phyloP scores from a whole-genome alignment of 805 yeast genomes.

The Candida corydali region DNA sequence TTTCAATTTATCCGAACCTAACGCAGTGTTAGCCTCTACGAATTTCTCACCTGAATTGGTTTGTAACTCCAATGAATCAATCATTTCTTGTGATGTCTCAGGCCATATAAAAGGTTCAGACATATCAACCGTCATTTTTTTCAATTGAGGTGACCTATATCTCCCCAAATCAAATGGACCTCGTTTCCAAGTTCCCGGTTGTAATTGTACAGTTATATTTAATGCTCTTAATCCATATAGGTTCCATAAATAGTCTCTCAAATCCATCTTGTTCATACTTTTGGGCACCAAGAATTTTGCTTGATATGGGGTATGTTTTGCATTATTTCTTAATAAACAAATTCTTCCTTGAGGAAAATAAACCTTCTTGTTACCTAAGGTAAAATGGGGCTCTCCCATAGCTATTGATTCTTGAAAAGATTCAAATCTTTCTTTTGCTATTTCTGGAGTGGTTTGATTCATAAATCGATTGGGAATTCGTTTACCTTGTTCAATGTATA shows the following conservation, averaged over 20 bases:
- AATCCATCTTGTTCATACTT: conserved; percentile 87
- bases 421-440: conserved; percentile 36
- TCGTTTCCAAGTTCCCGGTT: conserved; percentile 66
- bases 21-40: conserved; percentile 45
- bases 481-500: conserved; percentile 34
- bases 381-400: conserved; percentile 64
- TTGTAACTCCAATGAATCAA: conserved; percentile 31
- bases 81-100: conserved; percentile 38
- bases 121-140: conserved; percentile 97
- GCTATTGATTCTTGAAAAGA: conserved; percentile 49
- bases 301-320: conserved; percentile 96
- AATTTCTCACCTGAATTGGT: conserved; percentile 44
- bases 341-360: conserved; percentile 86
- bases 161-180: conserved; percentile 56
- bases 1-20: conserved; percentile 65
- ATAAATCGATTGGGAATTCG: conserved; percentile 40
- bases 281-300: conserved; percentile 95
- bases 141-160: conserved; percentile 72
- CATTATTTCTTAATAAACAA: conserved; percentile 80
- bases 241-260: conserved; percentile 89
- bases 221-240: conserved; percentile 87
- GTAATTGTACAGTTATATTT: conserved; percentile 80
- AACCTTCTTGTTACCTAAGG: conserved; percentile 68
- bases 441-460: conserved; percentile 25
- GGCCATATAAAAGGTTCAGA: conserved; percentile 97